Base-by-base conservation (phyloP, 2,329 filamentous ascomycete species). In the Coleophoma eucalyptorum region DNA sequence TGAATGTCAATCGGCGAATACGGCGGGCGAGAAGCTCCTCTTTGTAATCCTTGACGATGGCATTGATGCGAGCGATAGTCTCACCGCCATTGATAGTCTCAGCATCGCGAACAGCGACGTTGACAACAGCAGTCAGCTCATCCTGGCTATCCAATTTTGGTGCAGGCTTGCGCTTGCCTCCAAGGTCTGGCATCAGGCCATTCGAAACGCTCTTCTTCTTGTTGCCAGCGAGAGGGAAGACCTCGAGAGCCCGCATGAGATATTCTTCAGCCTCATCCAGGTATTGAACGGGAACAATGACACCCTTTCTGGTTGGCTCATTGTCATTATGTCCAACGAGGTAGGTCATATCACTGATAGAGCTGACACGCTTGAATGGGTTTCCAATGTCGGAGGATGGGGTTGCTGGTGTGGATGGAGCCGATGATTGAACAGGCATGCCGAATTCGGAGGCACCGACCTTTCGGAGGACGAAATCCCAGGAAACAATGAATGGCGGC, bases 301-400 rank as follows among this genome's bases (percentile, higher is more conserved):
- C 90, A 81, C 94, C 94, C 76, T 94, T 95, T 63, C 94, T 84
- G 31, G 80, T 83, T 33, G 89, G 89, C 71, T 97, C 92, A 38
- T 84, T 78, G 40, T 87, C 81, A 48, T 83, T 80, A 66, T 87
- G 86, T 58, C 83, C 83, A 53, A 83, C 79, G 54, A 97, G 75
- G 69, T 96, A 96, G 15, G 90, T 90, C 87, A 99, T 90, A 67
- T 99, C 94, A 69, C 91, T 96, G 70, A 99, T 94, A 49, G 94
- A 97, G 74, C 89, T 85, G 64, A 97, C 87, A 61, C 92, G 85
- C 74, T 90, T 89, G 70, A 92, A 88, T 56, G 77, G 75, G 59
- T 81, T 80, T 38, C 72, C 70, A 58, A 77, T 76, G 52, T 83
- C 80, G 55, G 77, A 78, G 6, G 71, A 68, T 13, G 89, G 89